A percentile compares a stretch with the other conserved stretches of the same genome.
Evolutionary conservation across 352 stramenopile genomes (phyloP).

Genomic region (Pythium rishiriense): DNA sequence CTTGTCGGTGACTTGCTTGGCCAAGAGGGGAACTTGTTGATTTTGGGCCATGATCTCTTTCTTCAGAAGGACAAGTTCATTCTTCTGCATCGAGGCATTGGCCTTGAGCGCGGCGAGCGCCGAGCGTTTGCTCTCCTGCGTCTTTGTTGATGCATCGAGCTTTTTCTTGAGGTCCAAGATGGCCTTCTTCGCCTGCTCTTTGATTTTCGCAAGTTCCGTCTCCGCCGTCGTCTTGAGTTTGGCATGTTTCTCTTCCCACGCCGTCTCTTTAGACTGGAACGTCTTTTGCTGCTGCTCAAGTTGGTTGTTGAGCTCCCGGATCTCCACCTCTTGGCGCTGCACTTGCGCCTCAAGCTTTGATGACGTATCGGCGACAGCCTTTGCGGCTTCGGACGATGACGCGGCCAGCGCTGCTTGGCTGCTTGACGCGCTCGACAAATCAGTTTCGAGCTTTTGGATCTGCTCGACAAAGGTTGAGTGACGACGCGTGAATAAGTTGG

Average conservation of each 20-base stretch:
- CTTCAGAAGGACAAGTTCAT: constrained; percentile 51
- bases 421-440: constrained; percentile 38
- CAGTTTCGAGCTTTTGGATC: constrained; percentile 62
- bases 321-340: constrained; percentile 37
- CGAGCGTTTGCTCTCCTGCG: constrained; percentile 55
- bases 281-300: constrained; percentile 57
- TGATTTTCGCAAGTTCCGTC: constrained; percentile 77
- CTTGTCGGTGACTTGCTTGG: constrained; percentile 75
- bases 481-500: no score
- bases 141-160: constrained; percentile 60
- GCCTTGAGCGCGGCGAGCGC: constrained; percentile 39
- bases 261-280: constrained; percentile 43
- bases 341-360: constrained; percentile 46
- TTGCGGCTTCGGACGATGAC: constrained; percentile 39
- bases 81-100: constrained; percentile 60
- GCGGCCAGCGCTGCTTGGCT: constrained; percentile 29
- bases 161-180: constrained; percentile 84
- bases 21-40: constrained; percentile 55
- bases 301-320: constrained; percentile 39
- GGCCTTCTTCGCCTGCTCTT: constrained; percentile 87
- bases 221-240: constrained; percentile 82
- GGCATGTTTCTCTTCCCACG: constrained; percentile 64
- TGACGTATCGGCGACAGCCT: constrained; percentile 28
- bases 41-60: constrained; percentile 51
- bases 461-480: constrained; percentile 28